Percentiles rank a stretch among this genome's conserved stretches.
Conservation (phyloP, 371 early-diverging fungal species). For the Saksenaea oblongispora region DNA sequence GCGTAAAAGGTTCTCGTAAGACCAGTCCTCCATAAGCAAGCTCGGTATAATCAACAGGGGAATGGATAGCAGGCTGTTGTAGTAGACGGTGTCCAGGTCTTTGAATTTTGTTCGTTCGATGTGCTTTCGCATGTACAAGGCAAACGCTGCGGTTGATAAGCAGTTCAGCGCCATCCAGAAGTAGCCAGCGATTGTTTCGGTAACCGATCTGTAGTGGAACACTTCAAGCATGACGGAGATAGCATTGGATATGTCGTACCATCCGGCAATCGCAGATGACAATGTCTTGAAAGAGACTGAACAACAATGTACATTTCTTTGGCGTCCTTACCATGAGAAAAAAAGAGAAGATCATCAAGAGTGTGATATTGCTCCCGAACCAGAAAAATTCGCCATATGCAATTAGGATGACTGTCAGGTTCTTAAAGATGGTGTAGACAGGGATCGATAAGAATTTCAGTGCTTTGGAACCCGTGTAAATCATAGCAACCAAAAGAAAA, state of each 20-base stretch:
- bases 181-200: conserved; percentile 63
- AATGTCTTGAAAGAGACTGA: conserved; percentile 53
- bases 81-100: conserved; percentile 98
- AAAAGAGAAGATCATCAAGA: conserved; percentile 85
- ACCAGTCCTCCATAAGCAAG: conserved; percentile 80
- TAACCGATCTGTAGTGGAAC: conserved; percentile 18
- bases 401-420: conserved; percentile 95
- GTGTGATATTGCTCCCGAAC: conserved; percentile 78
- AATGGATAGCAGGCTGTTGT: conserved; percentile 90
- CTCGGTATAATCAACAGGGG: conserved; percentile 86
- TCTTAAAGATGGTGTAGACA: conserved; percentile 98
- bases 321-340: conserved; percentile 72
- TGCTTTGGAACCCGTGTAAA: conserved; percentile 97
- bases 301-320: background rate
- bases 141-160: conserved; percentile 88
- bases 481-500: conserved; percentile 89
- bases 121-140: conserved; percentile 87
- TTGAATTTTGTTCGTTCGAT: conserved; percentile 86
- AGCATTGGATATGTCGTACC: conserved; percentile 68
- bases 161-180: conserved; percentile 92
- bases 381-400: conserved; percentile 92
- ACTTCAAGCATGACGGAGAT: conserved; percentile 32
- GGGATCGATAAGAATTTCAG: conserved; percentile 93
- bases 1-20: conserved; percentile 45
- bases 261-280: conserved; percentile 90